Base-by-base conservation (phyloP, 352 stramenopile species). In the Phytopythium ostracodes region DNA sequence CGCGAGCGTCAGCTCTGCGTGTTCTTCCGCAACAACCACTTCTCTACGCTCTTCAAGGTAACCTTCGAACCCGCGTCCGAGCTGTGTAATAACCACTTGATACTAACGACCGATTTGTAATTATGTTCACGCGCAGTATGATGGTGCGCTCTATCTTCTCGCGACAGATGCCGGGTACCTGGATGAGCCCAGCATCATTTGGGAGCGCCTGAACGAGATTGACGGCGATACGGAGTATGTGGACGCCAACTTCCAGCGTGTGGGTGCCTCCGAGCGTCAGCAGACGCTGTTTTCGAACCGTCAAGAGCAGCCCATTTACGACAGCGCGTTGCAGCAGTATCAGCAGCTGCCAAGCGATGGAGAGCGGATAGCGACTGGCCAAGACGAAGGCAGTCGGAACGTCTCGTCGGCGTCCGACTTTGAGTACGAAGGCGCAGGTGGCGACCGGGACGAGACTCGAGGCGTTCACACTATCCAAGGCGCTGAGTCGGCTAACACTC, bases 11-110 rank as follows among this genome's bases (percentile, higher is more conserved):
- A 97, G 60, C 74, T 99, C 24, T 94, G 77, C 24, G 94, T 98
- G 15, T 99, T 99, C 73, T 99, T 99, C 68, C 94, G 97, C 24
- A 99, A 99, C 82, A 99, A 99, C 66, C 97, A 99, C 63, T 99
- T 99, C 67, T 96, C 85, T 20, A 99, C 96, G 1, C 67, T 99
- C 18, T 98, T 98, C 54, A 98, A 96, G 80, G 84, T 92, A 62
- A 6, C 40, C 15, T 29, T 7, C 6, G 38, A 18, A 4, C 22
- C 49, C 27, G 24, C 15, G 18, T 36, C 8, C 20, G 20, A 52
- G 15, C 22, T 22, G 22, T n/a, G n/a, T n/a, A n/a, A 53, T 38
- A 2, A 24, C 24, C 43, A 33, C 29, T 33, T 7, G 29, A n/a
- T 2, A 52, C 50, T 64, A 55, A 71, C 43, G 31, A 36, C 15